phyloP scores from a whole-genome alignment of 2,329 filamentous ascomycete genomes.

The Fusarium pininemorale region DNA sequence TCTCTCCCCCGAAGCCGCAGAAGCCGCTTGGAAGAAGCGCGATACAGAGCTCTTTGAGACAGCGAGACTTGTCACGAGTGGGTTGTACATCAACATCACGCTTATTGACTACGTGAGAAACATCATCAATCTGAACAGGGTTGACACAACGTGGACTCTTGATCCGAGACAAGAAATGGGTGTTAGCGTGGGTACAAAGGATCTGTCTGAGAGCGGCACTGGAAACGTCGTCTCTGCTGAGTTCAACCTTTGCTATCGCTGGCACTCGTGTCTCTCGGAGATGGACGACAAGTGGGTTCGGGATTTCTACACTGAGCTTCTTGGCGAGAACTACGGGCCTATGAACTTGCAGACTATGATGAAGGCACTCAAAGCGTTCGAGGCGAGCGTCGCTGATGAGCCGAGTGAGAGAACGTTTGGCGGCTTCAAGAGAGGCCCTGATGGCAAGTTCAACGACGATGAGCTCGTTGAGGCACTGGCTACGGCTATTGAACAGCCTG shows the following conservation, averaged over 20 bases:
- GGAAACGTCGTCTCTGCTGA: constrained; percentile 88
- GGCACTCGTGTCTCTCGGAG: constrained; percentile 81
- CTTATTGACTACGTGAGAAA: constrained; percentile 82
- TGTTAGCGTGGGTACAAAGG: constrained; percentile 60
- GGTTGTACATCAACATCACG: constrained; percentile 82
- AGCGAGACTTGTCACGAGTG: constrained; percentile 76
- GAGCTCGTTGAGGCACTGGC: constrained; percentile 77
- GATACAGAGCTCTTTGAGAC: constrained; percentile 85
- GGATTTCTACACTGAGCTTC: constrained; percentile 70
- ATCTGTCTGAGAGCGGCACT: constrained; percentile 73
- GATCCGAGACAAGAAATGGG: constrained; percentile 78
- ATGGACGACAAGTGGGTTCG: constrained; percentile 85
- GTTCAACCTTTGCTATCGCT: constrained; percentile 89
- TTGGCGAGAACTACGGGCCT: constrained; percentile 63
- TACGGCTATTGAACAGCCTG: constrained; percentile 78
- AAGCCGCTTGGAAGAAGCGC: constrained; percentile 70
- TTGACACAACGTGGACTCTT: constrained; percentile 81
- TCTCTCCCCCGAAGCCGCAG: constrained; percentile 59
- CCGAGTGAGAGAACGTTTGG: constrained; percentile 75
- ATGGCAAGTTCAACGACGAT: constrained; percentile 79
- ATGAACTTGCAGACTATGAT: constrained; percentile 70
- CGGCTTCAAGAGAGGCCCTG: constrained; percentile 67
- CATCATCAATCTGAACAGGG: constrained; percentile 68
- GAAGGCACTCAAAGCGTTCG: constrained; percentile 69
- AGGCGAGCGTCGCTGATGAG: constrained; percentile 68